A percentile compares a stretch with the other conserved stretches of the same genome.
Evolutionary conservation across 148 eudicot species (phyloP).

Genomic region (Drosera capensis): DNA sequence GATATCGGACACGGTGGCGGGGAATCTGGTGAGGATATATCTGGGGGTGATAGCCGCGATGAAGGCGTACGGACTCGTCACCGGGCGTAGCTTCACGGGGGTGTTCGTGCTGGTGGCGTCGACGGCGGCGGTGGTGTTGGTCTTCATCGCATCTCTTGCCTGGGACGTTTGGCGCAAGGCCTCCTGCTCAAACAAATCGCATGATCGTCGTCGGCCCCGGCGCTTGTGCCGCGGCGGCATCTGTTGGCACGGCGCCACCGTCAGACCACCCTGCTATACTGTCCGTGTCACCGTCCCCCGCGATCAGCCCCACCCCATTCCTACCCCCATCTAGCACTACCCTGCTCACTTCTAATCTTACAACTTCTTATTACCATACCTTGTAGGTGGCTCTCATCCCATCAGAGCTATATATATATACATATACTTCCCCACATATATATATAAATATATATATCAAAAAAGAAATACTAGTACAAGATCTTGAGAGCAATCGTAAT

Average conservation of each 20-base stretch:
- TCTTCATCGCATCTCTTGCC: slow-evolving; percentile 25
- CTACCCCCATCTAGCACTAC: too few relatives aligned
- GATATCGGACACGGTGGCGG: slow-evolving; percentile 40
- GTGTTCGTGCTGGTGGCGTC: slow-evolving; percentile 26
- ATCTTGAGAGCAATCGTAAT: too few relatives aligned
- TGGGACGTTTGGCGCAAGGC: slow-evolving; percentile 67
- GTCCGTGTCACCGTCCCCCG: too few relatives aligned
- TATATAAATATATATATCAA: too few relatives aligned
- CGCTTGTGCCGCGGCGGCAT: slow-evolving; percentile 73
- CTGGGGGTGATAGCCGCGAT: slow-evolving; percentile 40
- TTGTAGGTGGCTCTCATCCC: too few relatives aligned
- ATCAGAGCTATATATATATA: too few relatives aligned
- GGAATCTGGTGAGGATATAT: slow-evolving; percentile 40
- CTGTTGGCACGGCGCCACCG: slow-evolving; percentile 79
- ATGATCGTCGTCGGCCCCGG: too few relatives aligned
- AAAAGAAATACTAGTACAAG: too few relatives aligned
- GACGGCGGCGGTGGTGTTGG: slow-evolving; percentile 28
- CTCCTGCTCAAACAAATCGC: slow-evolving; percentile 13
- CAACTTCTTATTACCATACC: too few relatives aligned
- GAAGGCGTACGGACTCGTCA: slow-evolving; percentile 37
- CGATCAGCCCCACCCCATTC: too few relatives aligned
- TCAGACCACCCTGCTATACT: slow-evolving; percentile 64
- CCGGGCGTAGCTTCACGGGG: slow-evolving; percentile 36
- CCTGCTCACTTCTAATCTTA: too few relatives aligned
- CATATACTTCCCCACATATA: too few relatives aligned